Base-by-base conservation (phyloP, 2,329 filamentous ascomycete genomes). In the Cercospora janseana region DNA sequence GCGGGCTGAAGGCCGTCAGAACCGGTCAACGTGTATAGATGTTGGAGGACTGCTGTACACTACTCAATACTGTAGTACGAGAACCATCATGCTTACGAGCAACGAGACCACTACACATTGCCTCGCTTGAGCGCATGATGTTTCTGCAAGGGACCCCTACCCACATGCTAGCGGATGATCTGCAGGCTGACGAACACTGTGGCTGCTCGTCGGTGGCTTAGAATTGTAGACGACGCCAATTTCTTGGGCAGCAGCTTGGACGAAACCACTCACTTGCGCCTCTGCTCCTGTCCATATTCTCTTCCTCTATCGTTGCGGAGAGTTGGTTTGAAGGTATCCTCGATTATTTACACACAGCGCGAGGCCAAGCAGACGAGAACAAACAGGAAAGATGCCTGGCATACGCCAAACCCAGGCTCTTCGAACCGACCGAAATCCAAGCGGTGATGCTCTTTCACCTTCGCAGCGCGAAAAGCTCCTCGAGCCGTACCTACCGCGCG, bases 401-500 rank as follows among this genome's bases (percentile, higher is more conserved):
- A 44, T 59, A 13, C 58, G 57, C 20, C 54, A 63, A 35, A 54
- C 58, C 13, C 51, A 57, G 40, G 63, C 65, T 27, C 61, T 68
- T 51, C 65, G 59, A 45, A 60, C 44, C 41, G 60, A 64, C 46
- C 52, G 52, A 28, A 60, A 64, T 40, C 29, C 38, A 29, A 40
- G 56, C 32, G 66, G 66, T 27, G 55, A 59, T 16, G 50, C 50
- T 34, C 55, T 68, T 9, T 59, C 60, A 8, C 56, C 59, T n/a
- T 45, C 49, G 16, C 61, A 67, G 28, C 61, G 66, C 32, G 66
- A 68, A 41, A 51, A 53, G 38, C 42, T 69, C 9, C 51, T 68
- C 9, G 60, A 60, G 51, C 64, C 64, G 35, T 69, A 68, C 51
- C 65, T 69, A 6, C 66, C 66, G 46, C 49, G 54, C 21, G 41